Base-by-base conservation (phyloP, 345 rosid species). In the Eucalyptus polybractea region DNA sequence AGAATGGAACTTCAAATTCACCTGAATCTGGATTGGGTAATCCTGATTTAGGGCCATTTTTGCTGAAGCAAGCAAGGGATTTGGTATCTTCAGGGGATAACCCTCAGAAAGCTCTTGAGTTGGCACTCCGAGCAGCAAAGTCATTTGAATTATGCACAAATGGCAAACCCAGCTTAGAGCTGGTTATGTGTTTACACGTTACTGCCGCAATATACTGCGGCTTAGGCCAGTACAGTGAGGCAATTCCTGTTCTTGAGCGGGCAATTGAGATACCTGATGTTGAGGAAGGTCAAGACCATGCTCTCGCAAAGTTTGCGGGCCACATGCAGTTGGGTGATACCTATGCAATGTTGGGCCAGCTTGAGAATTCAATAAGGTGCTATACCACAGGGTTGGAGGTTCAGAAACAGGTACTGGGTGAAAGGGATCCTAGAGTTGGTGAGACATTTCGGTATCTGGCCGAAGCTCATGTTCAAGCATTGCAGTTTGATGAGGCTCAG, bases 321-420 rank as follows among this genome's bases (percentile, higher is more conserved):
- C 93, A 95, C 88, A 97, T 97, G 99, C 99, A 97, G 90, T 92
- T 97, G 94, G 98, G 99, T 88, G 99, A 97, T 91, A 94, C 97
- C 87, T 95, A 96, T 86, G 97, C 99, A 58, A 95, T 96, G 98
- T 86, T 97, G 88, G 99, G 99, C 86, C 97, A 94, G 90, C 94
- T 95, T 80, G 99, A 97, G 91, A 94, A 92, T 87, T 95, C 99
- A 21, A 90, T 97, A 81, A 89, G 92, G 50, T 96, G 97, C 91
- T 97, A 97, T 86, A 91, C 93, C 50, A 93, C 94, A 7, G 99
- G 99, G 50, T 87, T 97, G 90, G 95, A 94, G 89, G 93, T 96
- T 62, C 97, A 96, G 90, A 96, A 92, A 92, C 96, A 93, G 89
- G 95, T 91, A 80, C 91, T 97, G 65, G 97, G 99, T 54, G 99